phyloP scores from a whole-genome alignment of 2,329 filamentous ascomycete species.

The Byssochlamys sp. region DNA sequence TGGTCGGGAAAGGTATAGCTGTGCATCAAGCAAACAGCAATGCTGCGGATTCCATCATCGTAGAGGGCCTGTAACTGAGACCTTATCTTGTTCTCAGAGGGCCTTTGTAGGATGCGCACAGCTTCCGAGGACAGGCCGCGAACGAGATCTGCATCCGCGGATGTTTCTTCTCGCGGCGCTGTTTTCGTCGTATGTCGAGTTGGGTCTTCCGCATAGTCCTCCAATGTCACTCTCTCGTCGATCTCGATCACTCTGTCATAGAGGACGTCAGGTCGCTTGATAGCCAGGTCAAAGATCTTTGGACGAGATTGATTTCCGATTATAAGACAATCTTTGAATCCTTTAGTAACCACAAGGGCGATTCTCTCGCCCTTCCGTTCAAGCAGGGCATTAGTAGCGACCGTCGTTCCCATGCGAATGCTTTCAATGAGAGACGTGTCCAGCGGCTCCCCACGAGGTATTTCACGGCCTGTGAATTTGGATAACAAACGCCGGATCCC shows the following conservation, averaged over 20 bases:
- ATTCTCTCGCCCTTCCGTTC: slow-evolving; percentile 85
- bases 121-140: slow-evolving; percentile 65
- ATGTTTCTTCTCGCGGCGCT: slow-evolving; percentile 26
- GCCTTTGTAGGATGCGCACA: slow-evolving; percentile 58
- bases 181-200: slow-evolving; percentile 49
- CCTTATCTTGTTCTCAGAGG: slow-evolving; percentile 44
- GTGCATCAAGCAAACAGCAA: slow-evolving; percentile 86
- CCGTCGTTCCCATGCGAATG: slow-evolving; percentile 91
- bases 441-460: slow-evolving; percentile 67
- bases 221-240: slow-evolving; percentile 79
- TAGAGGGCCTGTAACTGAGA: slow-evolving; percentile 58
- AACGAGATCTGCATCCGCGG: slow-evolving; percentile 48
- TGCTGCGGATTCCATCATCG: slow-evolving; percentile 62
- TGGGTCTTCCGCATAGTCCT: slow-evolving; percentile 86
- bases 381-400: slow-evolving; percentile 82
- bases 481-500: slow-evolving; percentile 79
- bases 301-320: slow-evolving; percentile 88
- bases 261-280: slow-evolving; percentile 74
- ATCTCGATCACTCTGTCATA: slow-evolving; percentile 82
- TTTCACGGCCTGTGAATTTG: slow-evolving; percentile 63
- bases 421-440: slow-evolving; percentile 78
- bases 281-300: slow-evolving; percentile 82
- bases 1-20: slow-evolving; percentile 84
- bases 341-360: slow-evolving; percentile 75
- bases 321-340: slow-evolving; percentile 75